A percentile compares a stretch with the other conserved stretches of the same genome.
Conservation (phyloP, 176 grass and related monocot genomes). For the Poa pratensis region DNA sequence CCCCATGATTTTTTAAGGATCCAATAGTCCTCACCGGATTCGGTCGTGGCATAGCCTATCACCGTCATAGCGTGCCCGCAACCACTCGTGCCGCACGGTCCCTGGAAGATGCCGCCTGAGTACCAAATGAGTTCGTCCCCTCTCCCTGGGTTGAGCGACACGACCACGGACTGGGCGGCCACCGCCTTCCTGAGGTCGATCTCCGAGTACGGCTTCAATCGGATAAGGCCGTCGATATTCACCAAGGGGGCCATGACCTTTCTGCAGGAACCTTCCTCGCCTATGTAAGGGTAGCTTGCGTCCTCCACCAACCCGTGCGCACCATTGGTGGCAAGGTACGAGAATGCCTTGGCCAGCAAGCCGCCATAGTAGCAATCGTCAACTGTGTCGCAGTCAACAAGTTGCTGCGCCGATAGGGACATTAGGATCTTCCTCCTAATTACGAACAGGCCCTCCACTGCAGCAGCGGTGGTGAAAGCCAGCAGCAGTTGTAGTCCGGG, state of each 20-base stretch:
- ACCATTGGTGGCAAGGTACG: background rate
- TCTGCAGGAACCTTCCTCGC: background rate
- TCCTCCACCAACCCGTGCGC: background rate
- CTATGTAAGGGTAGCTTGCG: background rate
- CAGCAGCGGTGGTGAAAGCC: background rate
- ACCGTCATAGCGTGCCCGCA: background rate
- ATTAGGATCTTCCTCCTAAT: background rate
- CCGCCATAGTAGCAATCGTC: background rate
- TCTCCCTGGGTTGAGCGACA: background rate
- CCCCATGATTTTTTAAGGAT: background rate
- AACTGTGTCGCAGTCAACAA: background rate
- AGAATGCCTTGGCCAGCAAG: background rate
- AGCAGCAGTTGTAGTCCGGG: background rate
- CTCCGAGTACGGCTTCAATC: background rate
- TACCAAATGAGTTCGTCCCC: background rate
- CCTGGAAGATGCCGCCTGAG: background rate
- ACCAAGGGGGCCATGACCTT: background rate
- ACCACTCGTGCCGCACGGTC: background rate
- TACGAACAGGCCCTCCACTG: background rate
- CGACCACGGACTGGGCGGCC: background rate
- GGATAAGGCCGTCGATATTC: background rate
- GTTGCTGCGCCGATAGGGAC: background rate
- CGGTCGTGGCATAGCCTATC: background rate
- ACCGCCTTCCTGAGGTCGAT: background rate
- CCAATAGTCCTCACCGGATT: background rate